Conservation (phyloP, 148 eudicot species). For the Fagopyrum tataricum region DNA sequence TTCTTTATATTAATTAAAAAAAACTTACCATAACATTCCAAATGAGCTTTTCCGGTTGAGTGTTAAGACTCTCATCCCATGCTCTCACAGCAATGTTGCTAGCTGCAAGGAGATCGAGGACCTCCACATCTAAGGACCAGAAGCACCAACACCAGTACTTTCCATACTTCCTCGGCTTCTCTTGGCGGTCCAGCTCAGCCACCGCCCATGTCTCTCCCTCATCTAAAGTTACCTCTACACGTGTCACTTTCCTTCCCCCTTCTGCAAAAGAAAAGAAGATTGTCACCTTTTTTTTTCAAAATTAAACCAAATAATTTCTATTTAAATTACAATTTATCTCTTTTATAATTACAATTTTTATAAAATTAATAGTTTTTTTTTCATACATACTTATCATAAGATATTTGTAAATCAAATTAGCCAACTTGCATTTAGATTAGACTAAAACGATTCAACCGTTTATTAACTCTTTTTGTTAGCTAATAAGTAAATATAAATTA, state of each 20-base stretch:
- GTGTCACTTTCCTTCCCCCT: slow-evolving; percentile 84
- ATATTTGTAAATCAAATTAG: no score
- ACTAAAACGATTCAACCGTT: no score
- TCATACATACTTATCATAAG: no score
- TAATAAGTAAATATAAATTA: no score
- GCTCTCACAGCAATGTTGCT: slow-evolving; percentile 85
- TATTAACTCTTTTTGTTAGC: no score
- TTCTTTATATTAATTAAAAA: no score
- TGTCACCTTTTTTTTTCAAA: no score
- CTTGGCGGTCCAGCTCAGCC: slow-evolving; percentile 49
- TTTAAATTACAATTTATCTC: no score
- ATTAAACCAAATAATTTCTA: no score
- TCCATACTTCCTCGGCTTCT: slow-evolving; percentile 69
- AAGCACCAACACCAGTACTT: slow-evolving; percentile 98
- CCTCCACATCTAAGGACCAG: slow-evolving; percentile 86
- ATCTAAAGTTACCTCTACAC: slow-evolving; percentile 84
- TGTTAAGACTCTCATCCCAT: slow-evolving; percentile 80
- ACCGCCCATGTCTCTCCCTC: slow-evolving; percentile 81
- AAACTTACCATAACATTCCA: slow-evolving; percentile 83
- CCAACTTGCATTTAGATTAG: no score
- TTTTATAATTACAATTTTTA: no score
- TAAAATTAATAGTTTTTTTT: no score
- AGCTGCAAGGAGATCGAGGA: slow-evolving; percentile 55
- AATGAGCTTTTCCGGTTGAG: slow-evolving; percentile 88
- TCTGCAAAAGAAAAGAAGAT: slow-evolving; percentile 26